These are phyloP conservation scores for Lachnellula subtilissima DNA, from an alignment of 2,329 filamentous ascomycete genomes.

Conservation along the genomic window DNA sequence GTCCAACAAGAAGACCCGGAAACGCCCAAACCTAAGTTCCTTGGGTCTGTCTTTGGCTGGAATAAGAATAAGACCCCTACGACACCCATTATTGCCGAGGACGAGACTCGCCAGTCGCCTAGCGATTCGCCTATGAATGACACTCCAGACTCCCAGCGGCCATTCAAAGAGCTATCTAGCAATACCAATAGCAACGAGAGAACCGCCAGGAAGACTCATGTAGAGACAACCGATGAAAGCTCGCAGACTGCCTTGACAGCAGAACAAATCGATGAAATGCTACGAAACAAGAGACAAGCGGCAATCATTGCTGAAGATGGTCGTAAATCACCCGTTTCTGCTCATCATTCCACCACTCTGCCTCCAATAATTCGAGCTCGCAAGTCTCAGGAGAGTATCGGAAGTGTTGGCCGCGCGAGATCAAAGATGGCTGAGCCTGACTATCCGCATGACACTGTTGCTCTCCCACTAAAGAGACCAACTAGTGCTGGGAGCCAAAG, in stretches of 20 bases:
- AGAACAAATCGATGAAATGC: slow-evolving; percentile 71
- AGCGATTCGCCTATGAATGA: slow-evolving; percentile 45
- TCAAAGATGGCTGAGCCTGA: slow-evolving; percentile 34
- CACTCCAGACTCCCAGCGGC: slow-evolving; percentile 51
- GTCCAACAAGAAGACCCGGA: slow-evolving; percentile 33
- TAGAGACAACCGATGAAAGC: slow-evolving; percentile 60
- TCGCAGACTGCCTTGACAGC: slow-evolving; percentile 83
- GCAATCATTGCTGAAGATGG: slow-evolving; percentile 21
- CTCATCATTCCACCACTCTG: slow-evolving; percentile 29
- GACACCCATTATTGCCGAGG: slow-evolving; percentile 55
- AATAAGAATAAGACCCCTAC: slow-evolving; percentile 37
- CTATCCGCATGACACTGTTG: slow-evolving; percentile 33
- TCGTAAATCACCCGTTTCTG: slow-evolving; percentile 19
- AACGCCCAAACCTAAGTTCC: slow-evolving; percentile 38
- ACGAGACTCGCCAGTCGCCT: slow-evolving; percentile 55
- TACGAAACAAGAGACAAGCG: slow-evolving; percentile 48
- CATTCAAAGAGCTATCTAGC: slow-evolving; percentile 58
- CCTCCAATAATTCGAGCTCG: slow-evolving; percentile 36
- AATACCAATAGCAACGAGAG: slow-evolving; percentile 43
- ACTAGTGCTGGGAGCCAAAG: slow-evolving; percentile 68
- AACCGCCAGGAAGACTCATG: slow-evolving; percentile 35
- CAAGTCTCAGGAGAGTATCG: slow-evolving; percentile 47
- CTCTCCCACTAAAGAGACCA: slow-evolving; percentile 48
- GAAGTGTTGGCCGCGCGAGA: slow-evolving; percentile 38
- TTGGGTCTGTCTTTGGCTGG: slow-evolving; percentile 42